Conservation (phyloP, 2,329 filamentous ascomycete genomes). For the Phyllosticta citrichinensis region DNA sequence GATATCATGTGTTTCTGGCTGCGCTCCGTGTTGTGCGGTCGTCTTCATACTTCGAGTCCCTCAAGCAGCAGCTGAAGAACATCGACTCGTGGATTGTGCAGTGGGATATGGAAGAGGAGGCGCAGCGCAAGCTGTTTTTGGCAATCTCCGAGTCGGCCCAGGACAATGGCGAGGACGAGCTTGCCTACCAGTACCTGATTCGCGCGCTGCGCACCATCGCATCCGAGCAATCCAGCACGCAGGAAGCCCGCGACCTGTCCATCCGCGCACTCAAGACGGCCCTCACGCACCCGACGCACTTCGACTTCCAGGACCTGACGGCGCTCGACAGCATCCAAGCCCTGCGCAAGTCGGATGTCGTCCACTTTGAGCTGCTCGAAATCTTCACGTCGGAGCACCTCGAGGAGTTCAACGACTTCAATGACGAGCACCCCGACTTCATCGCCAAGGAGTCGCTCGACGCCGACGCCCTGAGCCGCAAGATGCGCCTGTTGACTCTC, state of each 20-base stretch:
- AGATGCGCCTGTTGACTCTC: constrained; percentile 93
- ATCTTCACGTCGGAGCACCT: constrained; percentile 91
- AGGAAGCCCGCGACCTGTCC: constrained; percentile 48
- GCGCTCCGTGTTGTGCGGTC: constrained; percentile 77
- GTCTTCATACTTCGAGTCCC: constrained; percentile 58
- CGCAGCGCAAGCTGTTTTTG: constrained; percentile 75
- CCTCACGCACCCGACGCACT: constrained; percentile 55
- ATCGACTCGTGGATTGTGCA: constrained; percentile 70
- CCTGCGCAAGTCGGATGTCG: constrained; percentile 71
- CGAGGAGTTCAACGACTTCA: constrained; percentile 92
- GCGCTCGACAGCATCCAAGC: constrained; percentile 71
- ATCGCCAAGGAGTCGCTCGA: constrained; percentile 66
- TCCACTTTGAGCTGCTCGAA: constrained; percentile 85
- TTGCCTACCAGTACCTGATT: constrained; percentile 62
- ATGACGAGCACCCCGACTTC: constrained; percentile 80
- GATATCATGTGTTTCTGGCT: constrained; percentile 83
- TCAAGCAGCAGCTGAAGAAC: constrained; percentile 74
- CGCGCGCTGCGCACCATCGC: constrained; percentile 72
- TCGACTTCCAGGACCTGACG: constrained; percentile 64
- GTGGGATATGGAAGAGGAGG: constrained; percentile 76
- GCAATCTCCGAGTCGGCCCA: constrained; percentile 72
- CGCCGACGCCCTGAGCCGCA: constrained; percentile 68
- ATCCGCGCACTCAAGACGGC: constrained; percentile 56
- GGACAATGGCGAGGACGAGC: constrained; percentile 67
- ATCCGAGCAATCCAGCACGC: constrained; percentile 42